Conservation (phyloP, 2,329 filamentous ascomycete genomes). For the Ustilaginoidea virens region DNA sequence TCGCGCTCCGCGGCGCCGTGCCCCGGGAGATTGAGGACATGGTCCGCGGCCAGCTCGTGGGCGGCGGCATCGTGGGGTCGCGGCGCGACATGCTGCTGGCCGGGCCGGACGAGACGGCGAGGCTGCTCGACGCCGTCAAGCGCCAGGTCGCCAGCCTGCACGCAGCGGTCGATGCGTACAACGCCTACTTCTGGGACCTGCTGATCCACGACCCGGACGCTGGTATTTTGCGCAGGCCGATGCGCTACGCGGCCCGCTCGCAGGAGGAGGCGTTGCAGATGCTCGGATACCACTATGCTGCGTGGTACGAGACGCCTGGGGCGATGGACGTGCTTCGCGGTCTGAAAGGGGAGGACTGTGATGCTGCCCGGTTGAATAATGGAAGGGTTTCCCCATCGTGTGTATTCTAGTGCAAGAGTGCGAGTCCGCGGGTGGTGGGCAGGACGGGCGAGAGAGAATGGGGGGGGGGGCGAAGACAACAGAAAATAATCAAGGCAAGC, state of each 20-base stretch:
- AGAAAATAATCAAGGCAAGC: no score
- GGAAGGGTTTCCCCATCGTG: no score
- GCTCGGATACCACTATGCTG: constrained; percentile 4
- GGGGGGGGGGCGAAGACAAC: no score
- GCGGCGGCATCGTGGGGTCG: neutral
- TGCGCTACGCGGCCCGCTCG: constrained; percentile 2
- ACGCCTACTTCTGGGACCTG: constrained; percentile 8
- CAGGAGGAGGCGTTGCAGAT: constrained; percentile 8
- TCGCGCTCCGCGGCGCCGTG: constrained; percentile 4
- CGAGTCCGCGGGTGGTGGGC: no score
- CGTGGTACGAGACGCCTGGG: constrained; percentile 10
- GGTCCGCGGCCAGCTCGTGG: constrained; percentile 7
- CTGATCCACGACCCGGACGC: constrained; percentile 4
- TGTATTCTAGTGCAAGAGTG: no score
- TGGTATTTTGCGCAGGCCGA: constrained; percentile 3
- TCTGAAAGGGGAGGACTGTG: neutral
- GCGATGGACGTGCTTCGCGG: constrained; percentile 3
- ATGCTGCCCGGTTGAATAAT: neutral
- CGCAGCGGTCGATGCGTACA: constrained; percentile 5
- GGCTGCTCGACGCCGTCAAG: constrained; percentile 6
- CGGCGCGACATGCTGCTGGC: constrained; percentile 1
- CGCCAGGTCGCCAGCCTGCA: constrained; percentile 7
- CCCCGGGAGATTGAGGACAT: constrained; percentile 10
- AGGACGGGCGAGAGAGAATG: no score
- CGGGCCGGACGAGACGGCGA: neutral